Conservation (phyloP, 108 stramenopile species). For the Thalassiosira profunda region DNA sequence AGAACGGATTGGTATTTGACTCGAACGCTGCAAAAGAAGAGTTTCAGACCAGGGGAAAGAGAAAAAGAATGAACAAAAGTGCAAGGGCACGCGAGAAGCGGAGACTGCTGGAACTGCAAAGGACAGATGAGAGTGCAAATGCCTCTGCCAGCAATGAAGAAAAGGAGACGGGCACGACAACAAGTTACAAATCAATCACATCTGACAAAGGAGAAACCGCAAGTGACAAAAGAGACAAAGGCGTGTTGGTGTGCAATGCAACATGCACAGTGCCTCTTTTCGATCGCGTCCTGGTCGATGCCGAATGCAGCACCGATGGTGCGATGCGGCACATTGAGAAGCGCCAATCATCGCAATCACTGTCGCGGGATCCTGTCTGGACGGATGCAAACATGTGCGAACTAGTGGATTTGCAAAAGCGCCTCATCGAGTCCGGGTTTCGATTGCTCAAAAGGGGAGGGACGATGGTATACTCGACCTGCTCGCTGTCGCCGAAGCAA, state of each 20-base stretch:
- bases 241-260: no score
- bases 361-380: constrained; percentile 13
- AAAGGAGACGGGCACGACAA: neutral
- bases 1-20: constrained; percentile 77
- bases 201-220: no score
- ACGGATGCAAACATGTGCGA: constrained; percentile 51
- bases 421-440: constrained; percentile 80
- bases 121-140: neutral
- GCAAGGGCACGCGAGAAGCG: constrained; percentile 75
- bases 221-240: no score
- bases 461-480: constrained; percentile 91
- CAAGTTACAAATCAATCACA: neutral
- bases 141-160: neutral
- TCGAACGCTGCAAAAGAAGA: constrained; percentile 62
- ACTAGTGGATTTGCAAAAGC: constrained; percentile 80
- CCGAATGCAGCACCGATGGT: constrained; percentile 96
- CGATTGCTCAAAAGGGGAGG: constrained; percentile 81
- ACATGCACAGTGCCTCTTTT: constrained; percentile 40
- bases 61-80: constrained; percentile 92
- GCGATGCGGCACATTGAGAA: constrained; percentile 76
- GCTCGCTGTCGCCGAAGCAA: constrained; percentile 85
- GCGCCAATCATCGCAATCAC: constrained; percentile 15
- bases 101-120: constrained; percentile 49
- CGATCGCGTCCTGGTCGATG: constrained; percentile 94
- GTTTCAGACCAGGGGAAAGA: constrained; percentile 39